These are phyloP conservation scores for Glycine latifolia DNA, from an alignment of 306 rosid species.

Conservation along the genomic window DNA sequence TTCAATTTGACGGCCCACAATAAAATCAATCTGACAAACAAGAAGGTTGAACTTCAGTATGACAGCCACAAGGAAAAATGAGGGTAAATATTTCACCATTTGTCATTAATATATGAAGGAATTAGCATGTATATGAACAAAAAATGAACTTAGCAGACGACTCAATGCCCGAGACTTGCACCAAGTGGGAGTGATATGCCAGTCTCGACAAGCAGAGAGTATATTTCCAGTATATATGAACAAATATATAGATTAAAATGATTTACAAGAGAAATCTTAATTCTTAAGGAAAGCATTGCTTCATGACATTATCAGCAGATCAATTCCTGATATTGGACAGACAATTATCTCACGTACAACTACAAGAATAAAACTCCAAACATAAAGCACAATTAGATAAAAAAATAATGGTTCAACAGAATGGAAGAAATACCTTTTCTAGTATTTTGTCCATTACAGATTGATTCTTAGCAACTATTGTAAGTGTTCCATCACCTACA, in stretches of 20 bases:
- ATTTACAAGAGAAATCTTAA: slow-evolving; percentile 21
- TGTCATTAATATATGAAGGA: slow-evolving; percentile 8
- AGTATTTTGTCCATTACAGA: slow-evolving; percentile 79
- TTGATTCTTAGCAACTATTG: slow-evolving; percentile 82
- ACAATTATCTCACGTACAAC: slow-evolving; percentile 27
- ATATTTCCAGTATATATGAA: background rate
- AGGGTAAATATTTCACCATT: slow-evolving; percentile 29
- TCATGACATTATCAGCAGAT: slow-evolving; percentile 22
- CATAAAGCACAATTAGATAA: background rate
- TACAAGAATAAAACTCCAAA: slow-evolving; percentile 12
- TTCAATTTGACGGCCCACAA: slow-evolving; percentile 94
- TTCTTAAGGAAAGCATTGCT: slow-evolving; percentile 5
- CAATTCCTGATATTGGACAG: slow-evolving; percentile 38
- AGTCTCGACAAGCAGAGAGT: background rate
- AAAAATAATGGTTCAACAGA: slow-evolving; percentile 23
- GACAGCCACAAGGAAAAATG: slow-evolving; percentile 16
- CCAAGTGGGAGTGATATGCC: background rate
- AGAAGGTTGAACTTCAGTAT: slow-evolving; percentile 21
- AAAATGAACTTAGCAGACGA: background rate
- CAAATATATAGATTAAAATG: slow-evolving; percentile 15
- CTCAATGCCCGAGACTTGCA: background rate
- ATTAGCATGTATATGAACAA: slow-evolving; percentile 2
- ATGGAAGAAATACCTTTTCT: slow-evolving; percentile 72
- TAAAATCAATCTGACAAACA: slow-evolving; percentile 76
- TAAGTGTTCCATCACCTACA: slow-evolving; percentile 90